Evolutionary conservation across 441 rosid genomes (phyloP).

Genomic region (Arabidopsis hybrid): DNA sequence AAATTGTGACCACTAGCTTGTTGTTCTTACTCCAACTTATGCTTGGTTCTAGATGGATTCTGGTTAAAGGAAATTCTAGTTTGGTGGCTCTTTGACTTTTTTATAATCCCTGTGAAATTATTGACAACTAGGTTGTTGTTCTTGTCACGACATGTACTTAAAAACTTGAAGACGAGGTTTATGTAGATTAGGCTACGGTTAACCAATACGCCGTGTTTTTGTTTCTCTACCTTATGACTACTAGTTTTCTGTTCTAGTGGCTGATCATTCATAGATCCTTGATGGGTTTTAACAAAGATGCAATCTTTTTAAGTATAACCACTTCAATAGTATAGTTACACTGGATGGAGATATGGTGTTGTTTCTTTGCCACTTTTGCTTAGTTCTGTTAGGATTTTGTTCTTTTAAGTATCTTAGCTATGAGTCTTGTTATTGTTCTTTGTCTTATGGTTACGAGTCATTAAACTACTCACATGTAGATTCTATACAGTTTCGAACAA

Average conservation of each 20-base stretch:
- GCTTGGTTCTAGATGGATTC: not conserved
- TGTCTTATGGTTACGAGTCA: not conserved
- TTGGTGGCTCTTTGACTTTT: slow-evolving; percentile 17
- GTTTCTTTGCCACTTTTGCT: not conserved
- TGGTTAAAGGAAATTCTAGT: not conserved
- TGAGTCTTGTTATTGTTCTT: slow-evolving; percentile 6
- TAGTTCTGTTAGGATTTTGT: not conserved
- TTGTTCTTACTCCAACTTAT: slow-evolving; percentile 33
- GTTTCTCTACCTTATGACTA: slow-evolving; percentile 9
- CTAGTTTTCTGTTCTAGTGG: slow-evolving; percentile 5
- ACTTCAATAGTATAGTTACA: slow-evolving; percentile 6
- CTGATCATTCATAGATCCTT: slow-evolving; percentile 3
- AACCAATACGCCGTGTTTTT: not conserved
- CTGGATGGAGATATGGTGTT: slow-evolving; percentile 4
- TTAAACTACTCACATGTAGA: not conserved
- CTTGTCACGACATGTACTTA: not conserved
- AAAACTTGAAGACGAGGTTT: not conserved
- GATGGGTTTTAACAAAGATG: not conserved
- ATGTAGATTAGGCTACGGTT: not conserved
- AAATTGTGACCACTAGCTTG: slow-evolving; percentile 25
- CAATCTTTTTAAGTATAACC: not conserved
- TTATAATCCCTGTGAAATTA: not conserved
- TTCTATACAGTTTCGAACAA: not conserved
- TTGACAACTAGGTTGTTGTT: not conserved
- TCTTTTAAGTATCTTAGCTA: not conserved